Evolutionary conservation across 148 eudicot genomes (phyloP).

Genomic region (Tetragonia tetragonoides): DNA sequence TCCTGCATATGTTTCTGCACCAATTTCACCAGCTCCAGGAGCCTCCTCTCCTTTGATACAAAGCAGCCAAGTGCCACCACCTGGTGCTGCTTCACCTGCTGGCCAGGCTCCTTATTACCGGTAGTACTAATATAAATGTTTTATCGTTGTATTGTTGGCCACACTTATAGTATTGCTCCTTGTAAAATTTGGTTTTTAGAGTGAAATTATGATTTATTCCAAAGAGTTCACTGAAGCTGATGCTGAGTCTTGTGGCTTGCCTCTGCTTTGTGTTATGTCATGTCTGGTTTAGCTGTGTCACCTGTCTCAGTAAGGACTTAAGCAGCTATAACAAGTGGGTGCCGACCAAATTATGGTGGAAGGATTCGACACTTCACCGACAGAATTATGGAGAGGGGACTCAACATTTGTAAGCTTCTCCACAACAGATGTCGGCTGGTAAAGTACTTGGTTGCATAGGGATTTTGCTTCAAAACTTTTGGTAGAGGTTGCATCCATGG

Average conservation of each 20-base stretch:
- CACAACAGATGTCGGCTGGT: too few species aligned
- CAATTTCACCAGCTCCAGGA: conserved; percentile 21
- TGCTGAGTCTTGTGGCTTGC: neutral
- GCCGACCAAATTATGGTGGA: too few species aligned
- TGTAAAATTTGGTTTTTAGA: neutral
- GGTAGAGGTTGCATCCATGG: too few species aligned
- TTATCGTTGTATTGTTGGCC: neutral
- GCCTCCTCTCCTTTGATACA: conserved; percentile 16
- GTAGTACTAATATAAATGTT: neutral
- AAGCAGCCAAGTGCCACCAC: conserved; percentile 9
- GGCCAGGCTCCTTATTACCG: conserved; percentile 43
- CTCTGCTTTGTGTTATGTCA: neutral
- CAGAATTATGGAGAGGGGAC: too few species aligned
- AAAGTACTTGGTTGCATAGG: too few species aligned
- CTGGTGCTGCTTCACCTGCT: conserved; percentile 33
- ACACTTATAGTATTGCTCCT: neutral
- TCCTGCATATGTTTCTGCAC: conserved; percentile 33
- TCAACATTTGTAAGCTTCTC: too few species aligned
- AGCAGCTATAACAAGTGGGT: too few species aligned
- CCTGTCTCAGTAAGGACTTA: neutral
- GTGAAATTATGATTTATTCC: neutral
- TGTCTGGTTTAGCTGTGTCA: neutral
- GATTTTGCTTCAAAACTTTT: too few species aligned
- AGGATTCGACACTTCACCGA: too few species aligned
- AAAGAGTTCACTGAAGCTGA: neutral